Base-by-base conservation (phyloP, 108 stramenopile species). In the Stephanodiscus triporus region DNA sequence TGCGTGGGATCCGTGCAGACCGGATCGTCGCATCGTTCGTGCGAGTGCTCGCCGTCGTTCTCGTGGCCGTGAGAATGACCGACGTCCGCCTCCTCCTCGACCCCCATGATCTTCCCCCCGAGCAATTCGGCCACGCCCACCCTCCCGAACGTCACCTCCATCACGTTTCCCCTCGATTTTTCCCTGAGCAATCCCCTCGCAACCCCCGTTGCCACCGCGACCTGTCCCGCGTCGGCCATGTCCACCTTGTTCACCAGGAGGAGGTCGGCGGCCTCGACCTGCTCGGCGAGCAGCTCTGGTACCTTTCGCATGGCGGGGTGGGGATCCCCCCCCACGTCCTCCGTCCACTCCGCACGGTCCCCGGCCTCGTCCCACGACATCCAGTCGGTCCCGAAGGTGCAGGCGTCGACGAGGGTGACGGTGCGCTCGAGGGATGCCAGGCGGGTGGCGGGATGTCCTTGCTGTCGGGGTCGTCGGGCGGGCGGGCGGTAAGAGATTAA, bases 201-300 rank as follows among this genome's bases (percentile, higher is more conserved):
- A 17, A 97, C 60, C 9, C 69, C 82, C 5, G 71, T 71, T 3
- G 94, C 93, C 47, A 92, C 77, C 29, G 71, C 60, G 11, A 82
- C 75, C 36, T 95, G 81, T 19, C 72, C 71, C 14, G 88, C 82
- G 17, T 83, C 88, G 1, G 96, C 89, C 62, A 97, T 75, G 83
- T 98, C 98, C 45, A 86, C 69, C 80, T 99, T 99, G 75, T 99
- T 99, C 47, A 99, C 72, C 53, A 99, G 56, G n/a, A 99, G 68
- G 1, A 97, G 68, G 81, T 99, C 91, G 17, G 97, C 97, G 37
- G 92, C 91, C 74, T 99, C 98, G 20, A 96, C 91, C 73, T 99
- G 98, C 73, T 96, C 95, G 20, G 93, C 92, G 29, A 97, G 68
- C 5, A 97, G 68, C 69, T 97, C 97, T 6, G 93, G 81, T 10